Conservation (phyloP, 2,329 filamentous ascomycete species). For the Aspergillus fumigatiaffinis region DNA sequence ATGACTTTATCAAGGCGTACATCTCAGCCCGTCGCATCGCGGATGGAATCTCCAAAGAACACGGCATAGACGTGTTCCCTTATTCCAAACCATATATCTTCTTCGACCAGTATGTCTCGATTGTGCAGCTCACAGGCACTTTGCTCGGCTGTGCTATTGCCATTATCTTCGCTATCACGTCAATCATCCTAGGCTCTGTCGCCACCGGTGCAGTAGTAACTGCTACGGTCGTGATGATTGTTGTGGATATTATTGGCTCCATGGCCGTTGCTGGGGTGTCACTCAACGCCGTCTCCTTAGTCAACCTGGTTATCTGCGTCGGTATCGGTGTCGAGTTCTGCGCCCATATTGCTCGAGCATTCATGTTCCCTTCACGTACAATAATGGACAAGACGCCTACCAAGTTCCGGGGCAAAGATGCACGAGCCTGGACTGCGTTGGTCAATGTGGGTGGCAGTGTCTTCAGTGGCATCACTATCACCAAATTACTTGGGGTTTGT, state of each 20-base stretch:
- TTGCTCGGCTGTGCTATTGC: slow-evolving; percentile 78
- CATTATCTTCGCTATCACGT: slow-evolving; percentile 78
- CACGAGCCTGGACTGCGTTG: slow-evolving; percentile 84
- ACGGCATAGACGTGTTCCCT: slow-evolving; percentile 81
- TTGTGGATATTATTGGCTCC: slow-evolving; percentile 88
- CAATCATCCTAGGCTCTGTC: slow-evolving; percentile 76
- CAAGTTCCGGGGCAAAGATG: slow-evolving; percentile 75
- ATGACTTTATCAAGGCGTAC: slow-evolving; percentile 91
- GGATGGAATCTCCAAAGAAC: slow-evolving; percentile 65
- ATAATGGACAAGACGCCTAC: slow-evolving; percentile 78
- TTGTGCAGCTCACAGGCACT: slow-evolving; percentile 72
- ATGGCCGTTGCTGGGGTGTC: slow-evolving; percentile 89
- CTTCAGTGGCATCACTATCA: slow-evolving; percentile 93
- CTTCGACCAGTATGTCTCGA: slow-evolving; percentile 92
- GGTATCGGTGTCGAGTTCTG: slow-evolving; percentile 97
- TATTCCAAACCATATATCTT: slow-evolving; percentile 99
- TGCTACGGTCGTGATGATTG: slow-evolving; percentile 84
- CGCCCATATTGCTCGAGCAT: slow-evolving; percentile 91
- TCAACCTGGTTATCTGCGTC: slow-evolving; percentile 95
- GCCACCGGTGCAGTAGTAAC: slow-evolving; percentile 79
- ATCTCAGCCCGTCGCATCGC: slow-evolving; percentile 85
- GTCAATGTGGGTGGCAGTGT: slow-evolving; percentile 94
- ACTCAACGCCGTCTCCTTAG: slow-evolving; percentile 89
- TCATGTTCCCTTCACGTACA: slow-evolving; percentile 82
- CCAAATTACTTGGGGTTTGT: slow-evolving; percentile 85